phyloP scores from a whole-genome alignment of 2,329 filamentous ascomycete genomes.

The Epichloe elymi region DNA sequence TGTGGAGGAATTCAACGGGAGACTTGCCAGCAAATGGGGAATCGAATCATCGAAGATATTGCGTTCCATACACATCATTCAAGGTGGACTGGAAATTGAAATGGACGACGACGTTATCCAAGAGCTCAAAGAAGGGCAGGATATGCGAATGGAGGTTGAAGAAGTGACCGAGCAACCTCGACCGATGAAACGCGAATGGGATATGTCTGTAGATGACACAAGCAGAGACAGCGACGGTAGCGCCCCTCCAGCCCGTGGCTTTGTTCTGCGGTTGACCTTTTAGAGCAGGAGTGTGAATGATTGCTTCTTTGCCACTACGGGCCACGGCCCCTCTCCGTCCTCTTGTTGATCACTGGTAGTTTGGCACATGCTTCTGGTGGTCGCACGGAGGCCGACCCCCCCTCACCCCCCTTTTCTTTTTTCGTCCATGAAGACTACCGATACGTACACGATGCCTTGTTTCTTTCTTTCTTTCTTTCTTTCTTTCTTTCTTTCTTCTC shows the following conservation, averaged over 20 bases:
- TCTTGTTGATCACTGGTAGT: background rate
- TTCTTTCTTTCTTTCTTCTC: background rate
- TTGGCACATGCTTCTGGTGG: background rate
- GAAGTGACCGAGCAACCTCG: constrained; percentile 25
- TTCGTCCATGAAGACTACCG: background rate
- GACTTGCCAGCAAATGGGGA: constrained; percentile 67
- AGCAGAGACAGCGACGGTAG: constrained; percentile 16
- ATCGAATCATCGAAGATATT: constrained; percentile 61
- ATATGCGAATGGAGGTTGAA: constrained; percentile 64
- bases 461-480: background rate
- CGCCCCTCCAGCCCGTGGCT: constrained; percentile 3
- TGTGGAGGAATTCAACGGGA: constrained; percentile 56
- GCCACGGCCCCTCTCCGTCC: background rate
- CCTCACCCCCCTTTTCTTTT: too few species aligned
- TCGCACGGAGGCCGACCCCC: background rate
- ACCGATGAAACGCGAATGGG: constrained; percentile 42
- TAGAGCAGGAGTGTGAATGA: background rate
- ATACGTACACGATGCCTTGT: background rate
- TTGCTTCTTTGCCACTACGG: background rate
- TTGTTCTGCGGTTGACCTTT: constrained; percentile 10
- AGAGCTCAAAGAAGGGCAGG: constrained; percentile 78
- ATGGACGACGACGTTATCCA: constrained; percentile 83
- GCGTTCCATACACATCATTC: constrained; percentile 58
- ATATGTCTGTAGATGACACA: constrained; percentile 43
- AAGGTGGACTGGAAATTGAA: constrained; percentile 66